These are phyloP conservation scores for Geotrichum phurueaensis DNA, from an alignment of 1,139 yeast genomes.

Conservation along the genomic window DNA sequence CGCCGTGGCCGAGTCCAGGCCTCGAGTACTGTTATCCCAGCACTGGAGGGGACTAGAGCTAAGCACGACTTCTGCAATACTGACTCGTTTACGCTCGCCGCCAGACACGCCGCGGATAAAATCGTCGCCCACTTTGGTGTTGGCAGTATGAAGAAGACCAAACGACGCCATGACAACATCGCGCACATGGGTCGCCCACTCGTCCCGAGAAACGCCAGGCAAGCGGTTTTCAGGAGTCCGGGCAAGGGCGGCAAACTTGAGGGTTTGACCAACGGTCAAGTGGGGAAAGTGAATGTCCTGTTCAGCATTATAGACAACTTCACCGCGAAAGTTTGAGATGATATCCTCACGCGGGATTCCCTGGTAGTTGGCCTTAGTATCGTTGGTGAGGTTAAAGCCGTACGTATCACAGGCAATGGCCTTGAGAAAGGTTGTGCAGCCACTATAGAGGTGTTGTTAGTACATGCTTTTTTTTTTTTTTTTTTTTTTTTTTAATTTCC, in stretches of 20 bases:
- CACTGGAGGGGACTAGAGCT: conserved; percentile 58
- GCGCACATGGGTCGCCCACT: conserved; percentile 56
- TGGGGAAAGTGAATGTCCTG: conserved; percentile 68
- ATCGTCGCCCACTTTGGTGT: conserved; percentile 67
- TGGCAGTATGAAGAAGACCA: conserved; percentile 61
- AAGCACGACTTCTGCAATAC: conserved; percentile 64
- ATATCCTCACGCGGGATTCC: conserved; percentile 50
- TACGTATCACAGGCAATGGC: conserved; percentile 64
- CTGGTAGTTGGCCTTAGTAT: conserved; percentile 42
- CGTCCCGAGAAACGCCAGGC: conserved; percentile 52
- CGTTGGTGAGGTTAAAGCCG: conserved; percentile 57
- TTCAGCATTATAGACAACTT: conserved; percentile 67
- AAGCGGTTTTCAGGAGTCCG: conserved; percentile 66
- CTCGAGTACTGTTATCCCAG: conserved; percentile 74
- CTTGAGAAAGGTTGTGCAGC: conserved; percentile 72
- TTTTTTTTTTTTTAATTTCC: background rate
- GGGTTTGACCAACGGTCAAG: conserved; percentile 63
- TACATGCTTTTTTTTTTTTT: background rate
- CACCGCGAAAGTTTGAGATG: conserved; percentile 56
- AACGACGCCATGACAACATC: conserved; percentile 67
- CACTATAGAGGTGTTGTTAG: conserved; percentile 29
- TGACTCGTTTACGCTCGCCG: conserved; percentile 78
- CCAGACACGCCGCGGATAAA: conserved; percentile 75
- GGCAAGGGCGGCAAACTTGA: conserved; percentile 56
- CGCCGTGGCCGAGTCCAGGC: conserved; percentile 70